Conservation (phyloP, 1,284 basidiomycete species). For the Neonothopanus nambi region DNA sequence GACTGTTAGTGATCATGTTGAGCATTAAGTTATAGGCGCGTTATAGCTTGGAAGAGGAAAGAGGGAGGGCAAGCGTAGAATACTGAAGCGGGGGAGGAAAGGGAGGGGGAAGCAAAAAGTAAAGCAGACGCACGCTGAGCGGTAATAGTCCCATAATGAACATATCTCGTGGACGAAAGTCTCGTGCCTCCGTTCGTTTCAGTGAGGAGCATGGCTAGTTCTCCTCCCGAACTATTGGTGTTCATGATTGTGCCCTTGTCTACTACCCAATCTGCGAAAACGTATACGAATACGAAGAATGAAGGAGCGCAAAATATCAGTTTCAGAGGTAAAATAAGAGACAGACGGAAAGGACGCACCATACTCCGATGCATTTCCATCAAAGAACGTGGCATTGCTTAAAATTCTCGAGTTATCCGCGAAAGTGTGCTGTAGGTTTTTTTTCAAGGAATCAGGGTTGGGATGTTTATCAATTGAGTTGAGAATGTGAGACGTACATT, state of each 20-base stretch:
- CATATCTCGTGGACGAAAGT: slow-evolving; percentile 76
- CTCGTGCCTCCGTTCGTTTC: slow-evolving; percentile 72
- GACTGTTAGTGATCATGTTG: slow-evolving; percentile 2
- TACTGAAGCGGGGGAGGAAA: no score
- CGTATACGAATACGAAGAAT: neutral
- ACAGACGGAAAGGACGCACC: slow-evolving; percentile 36
- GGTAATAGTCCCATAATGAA: slow-evolving; percentile 80
- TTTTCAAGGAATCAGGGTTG: no score
- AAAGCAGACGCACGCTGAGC: slow-evolving; percentile 50
- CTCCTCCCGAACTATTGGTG: slow-evolving; percentile 59
- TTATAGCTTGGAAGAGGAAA: no score
- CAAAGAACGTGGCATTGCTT: slow-evolving; percentile 60
- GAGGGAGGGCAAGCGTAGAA: no score
- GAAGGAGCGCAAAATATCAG: neutral
- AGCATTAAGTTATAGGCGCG: neutral
- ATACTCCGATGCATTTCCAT: slow-evolving; percentile 73
- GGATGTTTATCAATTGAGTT: neutral
- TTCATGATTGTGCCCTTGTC: slow-evolving; percentile 68
- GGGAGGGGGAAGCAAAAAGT: slow-evolving; percentile 9
- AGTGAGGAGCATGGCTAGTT: slow-evolving; percentile 66
- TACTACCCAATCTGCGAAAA: slow-evolving; percentile 62
- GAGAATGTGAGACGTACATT: slow-evolving; percentile 38
- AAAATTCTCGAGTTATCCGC: slow-evolving; percentile 67
- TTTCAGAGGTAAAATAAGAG: neutral
- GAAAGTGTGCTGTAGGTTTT: slow-evolving; percentile 65